Base-by-base conservation (phyloP, 495 filamentous ascomycete genomes). In the Lophiotrema nucula region DNA sequence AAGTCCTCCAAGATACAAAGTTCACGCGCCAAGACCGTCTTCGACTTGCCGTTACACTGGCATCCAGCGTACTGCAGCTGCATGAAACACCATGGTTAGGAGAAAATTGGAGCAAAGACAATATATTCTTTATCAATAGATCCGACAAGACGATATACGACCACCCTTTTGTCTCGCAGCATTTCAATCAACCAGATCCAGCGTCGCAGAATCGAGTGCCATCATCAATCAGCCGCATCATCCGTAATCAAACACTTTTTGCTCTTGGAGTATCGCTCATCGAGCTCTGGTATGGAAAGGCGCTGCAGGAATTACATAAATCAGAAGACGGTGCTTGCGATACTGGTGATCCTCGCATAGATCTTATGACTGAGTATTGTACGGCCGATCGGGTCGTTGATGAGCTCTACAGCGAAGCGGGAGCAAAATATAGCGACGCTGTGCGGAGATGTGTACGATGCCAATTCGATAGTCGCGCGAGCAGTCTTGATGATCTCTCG, bases 361-460 rank as follows among this genome's bases (percentile, higher is more conserved):
- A 60, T 35, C 1, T 31, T 1, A 58, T 59, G 53, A 53, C 50
- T 5, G 51, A 64, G 35, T 64, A 26, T 55, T 62, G 43, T 26
- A 65, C 60, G 19, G 56, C 56, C 4, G 41, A 58, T 22, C 18
- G 53, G 39, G n/a, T 61, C 3, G 54, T 62, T 5, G 59, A 64
- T 10, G 46, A 64, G 15, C 53, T 73, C 25, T 62, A 61, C 18
- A 49, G 47, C 0, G 61, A 71, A 1, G 66, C 66, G 22, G 70
- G 68, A 18, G 56, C n/a, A 19, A 64, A 55, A 39, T 73, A 70
- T 47, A 57, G 61, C n/a, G 66, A 70, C 51, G 68, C 66, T 27
- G 70, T 72, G 18, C 55, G 70, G 37, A 56, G 68, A 24, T 73
- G 70, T 26, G 69, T 73, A 19, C 23, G 33, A 3, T 67, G 66